Evolutionary conservation across 768 basidiomycete species (phyloP).

Genomic region (Artomyces pyxidatus): DNA sequence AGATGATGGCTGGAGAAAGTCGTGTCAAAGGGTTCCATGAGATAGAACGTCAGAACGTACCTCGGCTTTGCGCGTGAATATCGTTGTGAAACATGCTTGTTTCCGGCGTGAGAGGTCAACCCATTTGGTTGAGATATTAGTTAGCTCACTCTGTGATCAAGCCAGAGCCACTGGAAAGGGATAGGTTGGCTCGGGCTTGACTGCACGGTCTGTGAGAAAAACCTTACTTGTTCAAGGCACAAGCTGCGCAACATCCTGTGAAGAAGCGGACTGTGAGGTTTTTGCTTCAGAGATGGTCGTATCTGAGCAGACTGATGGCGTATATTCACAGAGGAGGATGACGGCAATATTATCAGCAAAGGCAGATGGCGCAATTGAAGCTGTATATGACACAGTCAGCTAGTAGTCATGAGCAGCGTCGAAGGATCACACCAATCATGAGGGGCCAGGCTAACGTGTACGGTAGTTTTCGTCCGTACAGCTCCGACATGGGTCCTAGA

Average conservation of each 20-base stretch:
- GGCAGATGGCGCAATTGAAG: slow-evolving; percentile 6
- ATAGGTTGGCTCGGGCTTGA: no score
- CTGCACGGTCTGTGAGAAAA: not conserved
- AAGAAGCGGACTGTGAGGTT: slow-evolving; percentile 16
- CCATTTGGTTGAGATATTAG: not conserved
- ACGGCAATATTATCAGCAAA: slow-evolving; percentile 13
- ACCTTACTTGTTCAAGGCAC: slow-evolving; percentile 13
- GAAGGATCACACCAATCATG: slow-evolving; percentile 9
- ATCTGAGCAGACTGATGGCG: no score
- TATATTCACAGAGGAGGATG: slow-evolving; percentile 13
- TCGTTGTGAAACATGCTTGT: slow-evolving; percentile 13
- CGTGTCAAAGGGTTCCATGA: not conserved
- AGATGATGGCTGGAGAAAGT: not conserved
- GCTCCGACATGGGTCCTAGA: slow-evolving; percentile 14
- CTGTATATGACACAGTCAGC: no score
- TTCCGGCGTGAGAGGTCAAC: not conserved
- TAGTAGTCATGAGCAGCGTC: not conserved
- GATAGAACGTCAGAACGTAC: slow-evolving; percentile 1
- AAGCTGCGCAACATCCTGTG: slow-evolving; percentile 11
- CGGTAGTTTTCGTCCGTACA: slow-evolving; percentile 11
- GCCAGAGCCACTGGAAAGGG: slow-evolving; percentile 5
- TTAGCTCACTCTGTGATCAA: slow-evolving; percentile 13
- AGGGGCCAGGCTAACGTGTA: slow-evolving; percentile 13
- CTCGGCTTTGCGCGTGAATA: slow-evolving; percentile 2
- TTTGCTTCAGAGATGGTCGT: no score